Percentiles rank a stretch among this genome's conserved stretches.
phyloP scores from a whole-genome alignment of 2,329 filamentous ascomycete species.

The Pseudogymnoascus sp. region DNA sequence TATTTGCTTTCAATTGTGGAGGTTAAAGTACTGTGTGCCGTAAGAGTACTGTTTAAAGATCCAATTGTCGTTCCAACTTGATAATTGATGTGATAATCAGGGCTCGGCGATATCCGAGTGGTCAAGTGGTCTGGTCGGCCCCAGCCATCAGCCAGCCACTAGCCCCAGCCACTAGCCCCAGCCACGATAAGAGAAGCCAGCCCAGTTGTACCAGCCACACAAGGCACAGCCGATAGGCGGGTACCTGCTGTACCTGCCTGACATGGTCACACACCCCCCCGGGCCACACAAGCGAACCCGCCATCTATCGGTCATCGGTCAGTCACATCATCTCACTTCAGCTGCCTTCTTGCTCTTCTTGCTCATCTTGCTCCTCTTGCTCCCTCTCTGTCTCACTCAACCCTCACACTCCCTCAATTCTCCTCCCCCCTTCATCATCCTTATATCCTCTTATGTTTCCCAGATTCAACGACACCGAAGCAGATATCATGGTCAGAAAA shows the following conservation, averaged over 20 bases:
- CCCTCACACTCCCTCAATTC: not conserved
- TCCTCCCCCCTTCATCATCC: too few species aligned
- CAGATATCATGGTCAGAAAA: not conserved
- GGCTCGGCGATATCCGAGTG: not conserved
- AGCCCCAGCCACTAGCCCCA: not conserved
- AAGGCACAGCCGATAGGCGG: not conserved
- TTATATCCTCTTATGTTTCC: not conserved
- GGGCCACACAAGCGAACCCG: constrained; percentile 6
- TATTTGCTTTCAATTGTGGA: not conserved
- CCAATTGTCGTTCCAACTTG: not conserved
- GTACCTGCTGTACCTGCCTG: not conserved
- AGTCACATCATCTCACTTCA: constrained; percentile 7
- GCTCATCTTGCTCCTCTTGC: not conserved
- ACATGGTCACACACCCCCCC: constrained; percentile 1
- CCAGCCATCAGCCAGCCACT: not conserved
- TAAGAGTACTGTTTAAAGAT: not conserved
- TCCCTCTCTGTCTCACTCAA: not conserved
- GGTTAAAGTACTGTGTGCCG: not conserved
- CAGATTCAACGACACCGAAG: not conserved
- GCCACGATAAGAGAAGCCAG: not conserved
- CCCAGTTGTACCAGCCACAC: not conserved
- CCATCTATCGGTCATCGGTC: not conserved
- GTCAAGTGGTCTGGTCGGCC: not conserved
- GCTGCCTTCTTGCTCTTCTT: not conserved
- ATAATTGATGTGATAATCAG: not conserved